Percentiles rank a stretch among this genome's conserved stretches.
Evolutionary conservation across 768 basidiomycete species (phyloP).

Genomic region (Naganishia onofrii): DNA sequence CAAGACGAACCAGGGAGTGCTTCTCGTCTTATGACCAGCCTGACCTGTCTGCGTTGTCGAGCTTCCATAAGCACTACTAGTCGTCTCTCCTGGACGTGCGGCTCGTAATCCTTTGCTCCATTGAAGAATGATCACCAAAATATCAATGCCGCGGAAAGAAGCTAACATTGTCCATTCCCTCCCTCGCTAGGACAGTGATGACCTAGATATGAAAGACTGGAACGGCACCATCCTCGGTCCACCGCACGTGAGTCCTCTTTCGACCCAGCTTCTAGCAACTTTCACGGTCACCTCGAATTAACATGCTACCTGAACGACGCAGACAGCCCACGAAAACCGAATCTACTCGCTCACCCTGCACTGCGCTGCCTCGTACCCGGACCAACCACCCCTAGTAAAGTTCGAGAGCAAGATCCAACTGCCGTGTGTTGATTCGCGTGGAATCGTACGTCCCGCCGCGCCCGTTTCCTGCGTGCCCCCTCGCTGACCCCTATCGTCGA

Average conservation of each 20-base stretch:
- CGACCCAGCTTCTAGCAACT: no score
- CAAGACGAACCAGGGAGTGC: no score
- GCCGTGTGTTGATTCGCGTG: constrained; percentile 77
- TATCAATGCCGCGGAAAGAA: no score
- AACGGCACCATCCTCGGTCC: constrained; percentile 99
- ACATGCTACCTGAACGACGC: no score
- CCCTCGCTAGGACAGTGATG: constrained; percentile 67
- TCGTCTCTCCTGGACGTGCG: no score
- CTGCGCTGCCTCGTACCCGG: constrained; percentile 75
- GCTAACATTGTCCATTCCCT: background rate
- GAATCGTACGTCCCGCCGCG: constrained; percentile 54
- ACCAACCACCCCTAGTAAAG: constrained; percentile 71
- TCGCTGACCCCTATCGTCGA: background rate
- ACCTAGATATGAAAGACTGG: constrained; percentile 97
- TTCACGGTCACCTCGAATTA: no score
- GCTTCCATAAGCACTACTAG: no score
- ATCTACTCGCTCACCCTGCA: constrained; percentile 92
- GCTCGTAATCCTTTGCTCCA: no score
- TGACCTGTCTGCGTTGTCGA: no score
- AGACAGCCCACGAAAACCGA: constrained; percentile 98
- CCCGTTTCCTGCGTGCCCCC: background rate
- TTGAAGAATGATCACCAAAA: no score
- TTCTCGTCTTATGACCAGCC: no score
- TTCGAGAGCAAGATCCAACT: constrained; percentile 89
- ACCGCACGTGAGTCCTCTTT: constrained; percentile 70